These are phyloP conservation scores for Diaporthe batatas DNA, from an alignment of 2,329 filamentous ascomycete species.

Conservation along the genomic window DNA sequence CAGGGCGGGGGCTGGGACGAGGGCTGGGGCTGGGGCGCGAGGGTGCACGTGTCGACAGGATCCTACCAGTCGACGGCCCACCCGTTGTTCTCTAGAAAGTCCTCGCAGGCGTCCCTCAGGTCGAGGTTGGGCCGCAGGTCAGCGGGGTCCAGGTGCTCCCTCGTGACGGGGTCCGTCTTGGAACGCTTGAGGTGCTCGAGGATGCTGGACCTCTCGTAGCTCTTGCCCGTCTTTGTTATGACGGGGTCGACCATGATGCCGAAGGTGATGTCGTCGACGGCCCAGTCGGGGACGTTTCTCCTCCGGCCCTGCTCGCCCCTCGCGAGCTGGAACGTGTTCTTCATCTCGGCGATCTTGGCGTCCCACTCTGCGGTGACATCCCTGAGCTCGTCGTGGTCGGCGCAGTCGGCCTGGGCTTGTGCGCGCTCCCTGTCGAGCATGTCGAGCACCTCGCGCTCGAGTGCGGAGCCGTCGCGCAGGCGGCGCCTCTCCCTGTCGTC, in stretches of 20 bases:
- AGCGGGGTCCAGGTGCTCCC: conserved; percentile 75
- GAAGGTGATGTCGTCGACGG: conserved; percentile 82
- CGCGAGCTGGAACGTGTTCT: conserved; percentile 66
- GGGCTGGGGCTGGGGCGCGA: not conserved
- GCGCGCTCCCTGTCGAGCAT: conserved; percentile 63
- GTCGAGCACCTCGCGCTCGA: conserved; percentile 72
- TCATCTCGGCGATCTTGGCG: conserved; percentile 60
- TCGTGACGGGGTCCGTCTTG: conserved; percentile 84
- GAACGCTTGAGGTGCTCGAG: conserved; percentile 85
- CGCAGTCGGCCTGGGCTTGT: conserved; percentile 54
- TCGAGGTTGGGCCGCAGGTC: conserved; percentile 87
- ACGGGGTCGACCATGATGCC: conserved; percentile 80
- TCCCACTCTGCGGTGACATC: conserved; percentile 63
- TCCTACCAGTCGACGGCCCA: conserved; percentile 91
- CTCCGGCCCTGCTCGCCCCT: conserved; percentile 58
- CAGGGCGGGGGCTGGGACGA: not conserved
- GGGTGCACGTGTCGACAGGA: conserved; percentile 21
- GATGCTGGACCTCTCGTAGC: conserved; percentile 89
- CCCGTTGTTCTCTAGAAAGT: conserved; percentile 87
- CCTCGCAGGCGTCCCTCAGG: conserved; percentile 84
- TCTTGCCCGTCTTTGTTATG: conserved; percentile 86
- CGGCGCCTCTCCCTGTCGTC: conserved; percentile 77
- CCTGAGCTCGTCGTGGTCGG: conserved; percentile 61
- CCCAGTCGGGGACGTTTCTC: conserved; percentile 79
- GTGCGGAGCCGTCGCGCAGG: conserved; percentile 64